Evolutionary conservation across 257 asterid species (phyloP).

Genomic region (Scutellaria galericulata): DNA sequence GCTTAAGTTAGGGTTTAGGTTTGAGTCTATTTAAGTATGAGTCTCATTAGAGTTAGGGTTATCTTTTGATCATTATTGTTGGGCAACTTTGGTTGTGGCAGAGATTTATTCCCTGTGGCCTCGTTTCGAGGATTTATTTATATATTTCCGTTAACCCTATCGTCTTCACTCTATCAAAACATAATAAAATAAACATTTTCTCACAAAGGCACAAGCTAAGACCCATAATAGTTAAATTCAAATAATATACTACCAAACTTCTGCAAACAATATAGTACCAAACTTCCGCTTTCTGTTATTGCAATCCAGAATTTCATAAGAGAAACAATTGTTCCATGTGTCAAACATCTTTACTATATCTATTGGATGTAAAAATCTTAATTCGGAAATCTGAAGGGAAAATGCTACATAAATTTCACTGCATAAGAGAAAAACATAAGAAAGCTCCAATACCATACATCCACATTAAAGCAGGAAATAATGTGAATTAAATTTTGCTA

Average conservation of each 20-base stretch:
- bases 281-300: background rate
- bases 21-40: too few relatives aligned
- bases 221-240: background rate
- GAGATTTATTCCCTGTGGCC: too few relatives aligned
- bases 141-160: too few relatives aligned
- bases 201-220: background rate
- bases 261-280: too few relatives aligned
- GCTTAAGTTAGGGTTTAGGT: too few relatives aligned
- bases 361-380: background rate
- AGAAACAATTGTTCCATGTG: background rate
- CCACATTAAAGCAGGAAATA: background rate
- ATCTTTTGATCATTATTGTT: too few relatives aligned
- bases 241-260: background rate
- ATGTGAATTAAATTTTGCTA: background rate
- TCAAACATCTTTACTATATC: conserved; percentile 3
- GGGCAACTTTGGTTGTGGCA: too few relatives aligned
- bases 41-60: too few relatives aligned
- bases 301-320: background rate
- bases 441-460: conserved; percentile 11
- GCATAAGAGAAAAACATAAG: conserved; percentile 17
- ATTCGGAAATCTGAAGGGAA: conserved; percentile 3
- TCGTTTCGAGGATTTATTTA: too few relatives aligned
- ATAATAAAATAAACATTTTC: background rate
- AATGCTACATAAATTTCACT: conserved; percentile 13
- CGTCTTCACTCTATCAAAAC: too few relatives aligned